Evolutionary conservation across 345 rosid species (phyloP), one percentile per base, ranked within the genome.

Genomic region (Raphanus raphanistrum): DNA sequence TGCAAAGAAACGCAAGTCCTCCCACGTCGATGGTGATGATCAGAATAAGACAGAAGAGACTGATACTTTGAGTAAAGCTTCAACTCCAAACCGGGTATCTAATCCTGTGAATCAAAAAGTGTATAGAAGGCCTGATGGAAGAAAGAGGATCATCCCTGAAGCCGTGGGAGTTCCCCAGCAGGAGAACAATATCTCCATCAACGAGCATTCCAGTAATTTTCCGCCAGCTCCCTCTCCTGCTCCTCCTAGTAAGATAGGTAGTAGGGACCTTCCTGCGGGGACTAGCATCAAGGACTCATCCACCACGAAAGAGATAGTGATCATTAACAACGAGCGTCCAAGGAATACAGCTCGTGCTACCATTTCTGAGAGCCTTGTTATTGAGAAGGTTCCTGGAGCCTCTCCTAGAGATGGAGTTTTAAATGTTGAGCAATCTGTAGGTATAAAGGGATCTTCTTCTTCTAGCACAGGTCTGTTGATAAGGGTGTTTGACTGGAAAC

Each of bases 101-200:
- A 91, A 89, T 83, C 97, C 96, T 52, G 98, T 95, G 73, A 95
- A 89, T 81, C 97, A 96, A 71, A 89, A 88, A 84, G 98, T 93
- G 80, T 93, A 96, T 55, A 84, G 97, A 75, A 90, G 98, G 27
- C 90, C 99, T 79, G 98, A 96, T 79, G 99, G 99, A 15, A 89
- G 98, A 84, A 95, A 92, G 86, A 85, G 99, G 86, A 95, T 95
- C 67, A 95, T 95, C 81, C 98, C 99, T 38, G 99, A 95, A 88
- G 94, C 99, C 3, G 93, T 95, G 1, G 99, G 99, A 61, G 87
- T 90, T n/a, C 77, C 74, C 74, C 92, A 88, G 71, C 89, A 79
- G 83, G 92, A 86, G 69, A 86, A 78, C 60, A 80, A 69, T 25
- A 80, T 80, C 9, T 11, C 45, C 6, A 74, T 82, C 41, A 66